Evolutionary conservation across 2,329 filamentous ascomycete species (phyloP), one percentile per base, ranked within the genome.

Genomic region (Westerdykella sp.): DNA sequence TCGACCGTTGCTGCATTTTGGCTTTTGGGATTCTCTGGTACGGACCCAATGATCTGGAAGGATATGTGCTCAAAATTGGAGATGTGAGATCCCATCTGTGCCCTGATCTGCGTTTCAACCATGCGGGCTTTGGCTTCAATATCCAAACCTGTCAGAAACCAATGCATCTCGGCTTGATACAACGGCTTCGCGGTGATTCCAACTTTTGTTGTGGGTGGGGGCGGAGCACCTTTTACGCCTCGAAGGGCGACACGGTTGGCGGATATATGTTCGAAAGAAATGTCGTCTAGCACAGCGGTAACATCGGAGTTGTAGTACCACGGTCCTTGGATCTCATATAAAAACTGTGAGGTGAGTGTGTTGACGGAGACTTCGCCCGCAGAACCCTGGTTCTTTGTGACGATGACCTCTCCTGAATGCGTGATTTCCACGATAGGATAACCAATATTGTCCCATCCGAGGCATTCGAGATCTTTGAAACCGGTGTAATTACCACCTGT

Each of bases 301-400:
- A 79, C 76, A 48, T 80, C 77, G 0, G 71, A 74, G 60, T 79
- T 79, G 66, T 71, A 76, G 55, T 80, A 80, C 67, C 70, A 73
- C 0, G 73, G 73, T 2, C 57, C 59, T 41, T 62, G 59, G 9
- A 59, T 60, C 40, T 62, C 57, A 41, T 69, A 79, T 3, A 79
- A 54, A 6, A 79, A 65, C 50, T 80, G 76, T 5, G 70, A 73
- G 0, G 70, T 70, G 43, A 75, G 73, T 0, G 76, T 79, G 42
- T 77, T 71, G 6, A 73, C 69, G 1, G 68, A 66, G 2, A 70
- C 60, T 42, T 66, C 60, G 3, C 69, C 68, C 22, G 56, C 62
- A 44, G 52, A 64, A 30, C 48, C 57, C 40, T 50, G 49, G 23
- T 64, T 63, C 51, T 62, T 62, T 1, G 60, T 62, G 9, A 62